Base-by-base conservation (phyloP, 768 basidiomycete species). In the Phylloporus arenicola region DNA sequence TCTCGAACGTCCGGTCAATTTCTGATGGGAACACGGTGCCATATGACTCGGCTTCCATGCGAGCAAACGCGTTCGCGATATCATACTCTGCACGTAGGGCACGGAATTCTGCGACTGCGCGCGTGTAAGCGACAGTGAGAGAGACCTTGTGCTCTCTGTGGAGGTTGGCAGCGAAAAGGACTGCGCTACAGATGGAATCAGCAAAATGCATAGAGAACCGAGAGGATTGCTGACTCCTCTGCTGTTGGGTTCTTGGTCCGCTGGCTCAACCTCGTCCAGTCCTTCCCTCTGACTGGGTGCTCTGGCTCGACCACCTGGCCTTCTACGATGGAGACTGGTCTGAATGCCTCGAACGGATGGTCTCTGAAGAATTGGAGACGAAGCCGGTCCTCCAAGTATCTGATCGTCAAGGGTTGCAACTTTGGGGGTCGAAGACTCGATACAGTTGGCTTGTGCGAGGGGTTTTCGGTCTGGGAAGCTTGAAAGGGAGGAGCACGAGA, bases 331-430 rank as follows among this genome's bases (percentile, higher is more conserved):
- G 79, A 83, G 9, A 75, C 74, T 2, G 92, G 83, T 38, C 94
- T 77, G 69, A 94, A 88, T 2, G 92, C 86, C 71, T 99, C 94
- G 63, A 96, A 96, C 7, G 96, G 93, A 65, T 96, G 94, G 72
- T 99, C 96, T 37, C 76, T 75, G 74, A 94, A 98, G 76, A 99
- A 98, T 65, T 90, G 89, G 48, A 82, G 76, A 31, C 96, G 83
- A 51, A 98, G 73, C 54, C 79, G 75, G 67, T 99, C 96, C 64
- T 95, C 92, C 35, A 87, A 51, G 64, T 93, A 96, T 47, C 75
- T 73, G 45, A 98, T 77, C 11, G 79, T 77, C 42, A 78, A 53
- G 1, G 87, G 84, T 24, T 70, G 70, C 25, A 72, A 68, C 41
- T 72, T 72, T 38, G 69, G 70, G 31, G 72, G 58, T 37, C 70